A percentile compares a stretch with the other conserved stretches of the same genome.
Conservation (phyloP, 1,284 basidiomycete genomes). For the Microbotryum intermedium region DNA sequence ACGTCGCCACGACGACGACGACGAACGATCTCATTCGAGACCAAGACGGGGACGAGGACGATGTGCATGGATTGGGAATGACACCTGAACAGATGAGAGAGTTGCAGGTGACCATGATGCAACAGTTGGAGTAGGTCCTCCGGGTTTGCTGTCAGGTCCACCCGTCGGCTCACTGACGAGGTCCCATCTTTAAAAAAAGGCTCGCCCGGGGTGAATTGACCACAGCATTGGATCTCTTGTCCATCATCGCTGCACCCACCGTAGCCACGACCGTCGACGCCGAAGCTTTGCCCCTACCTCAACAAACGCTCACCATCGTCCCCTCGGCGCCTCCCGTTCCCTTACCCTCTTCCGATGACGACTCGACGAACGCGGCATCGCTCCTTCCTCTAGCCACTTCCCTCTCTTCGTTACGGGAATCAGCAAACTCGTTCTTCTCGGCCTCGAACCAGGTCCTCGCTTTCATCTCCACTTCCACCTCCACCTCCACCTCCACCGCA, state of each 20-base stretch:
- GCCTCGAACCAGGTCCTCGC: conserved; percentile 22
- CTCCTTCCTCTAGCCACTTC: conserved; percentile 17
- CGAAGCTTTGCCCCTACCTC: conserved; percentile 20
- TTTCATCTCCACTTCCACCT: conserved; percentile 2
- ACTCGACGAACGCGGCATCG: conserved; percentile 8
- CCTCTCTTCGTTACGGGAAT: conserved; percentile 9
- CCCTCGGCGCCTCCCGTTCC: conserved; percentile 2
- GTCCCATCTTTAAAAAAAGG: not conserved
- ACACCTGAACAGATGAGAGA: conserved; percentile 11
- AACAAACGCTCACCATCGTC: conserved; percentile 18
- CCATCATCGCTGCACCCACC: conserved; percentile 21
- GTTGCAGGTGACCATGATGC: conserved; percentile 14
- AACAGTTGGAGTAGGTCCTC: conserved; percentile 18
- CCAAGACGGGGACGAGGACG: not conserved
- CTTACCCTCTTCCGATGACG: conserved; percentile 1
- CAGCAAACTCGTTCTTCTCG: conserved; percentile 20
- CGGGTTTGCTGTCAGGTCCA: not conserved
- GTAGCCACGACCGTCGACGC: conserved; percentile 26
- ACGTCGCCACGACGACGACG: not conserved
- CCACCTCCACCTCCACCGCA: not conserved
- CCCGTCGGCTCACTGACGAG: not conserved
- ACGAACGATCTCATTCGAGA: conserved; percentile 3
- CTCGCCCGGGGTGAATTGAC: conserved; percentile 23
- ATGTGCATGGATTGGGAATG: conserved; percentile 4
- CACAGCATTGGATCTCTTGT: conserved; percentile 27